These are phyloP conservation scores for Ashbya aceris DNA, from an alignment of 1,139 yeast species.

Conservation along the genomic window DNA sequence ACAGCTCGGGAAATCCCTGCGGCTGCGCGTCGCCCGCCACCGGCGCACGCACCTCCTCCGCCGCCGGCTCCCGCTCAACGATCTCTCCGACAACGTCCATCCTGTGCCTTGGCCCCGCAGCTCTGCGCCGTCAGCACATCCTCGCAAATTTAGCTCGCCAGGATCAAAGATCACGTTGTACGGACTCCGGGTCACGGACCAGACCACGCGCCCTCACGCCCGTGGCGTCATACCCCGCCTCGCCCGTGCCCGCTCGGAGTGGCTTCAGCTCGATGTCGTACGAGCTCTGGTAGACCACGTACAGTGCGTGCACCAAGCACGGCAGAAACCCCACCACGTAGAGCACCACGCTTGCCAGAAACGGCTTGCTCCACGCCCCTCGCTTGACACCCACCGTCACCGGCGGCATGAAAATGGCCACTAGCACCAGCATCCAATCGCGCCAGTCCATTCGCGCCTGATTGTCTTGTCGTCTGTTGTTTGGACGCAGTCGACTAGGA, in stretches of 20 bases:
- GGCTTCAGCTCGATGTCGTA: slow-evolving; percentile 10
- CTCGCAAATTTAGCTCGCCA: neutral
- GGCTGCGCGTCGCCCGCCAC: slow-evolving; percentile 6
- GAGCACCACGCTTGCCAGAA: slow-evolving; percentile 63
- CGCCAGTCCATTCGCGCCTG: slow-evolving; percentile 34
- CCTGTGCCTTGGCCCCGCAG: neutral
- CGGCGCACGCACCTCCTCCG: slow-evolving; percentile 28
- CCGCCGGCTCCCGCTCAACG: slow-evolving; percentile 50
- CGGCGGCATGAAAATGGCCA: slow-evolving; percentile 79
- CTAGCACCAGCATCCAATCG: slow-evolving; percentile 70
- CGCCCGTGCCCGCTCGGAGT: neutral
- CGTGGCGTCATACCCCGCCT: neutral
- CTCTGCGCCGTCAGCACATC: neutral
- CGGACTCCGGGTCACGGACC: neutral
- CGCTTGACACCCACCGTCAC: slow-evolving; percentile 71
- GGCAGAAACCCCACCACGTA: slow-evolving; percentile 77
- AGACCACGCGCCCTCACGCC: too few species aligned
- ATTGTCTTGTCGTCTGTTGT: slow-evolving; percentile 7
- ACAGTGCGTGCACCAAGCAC: slow-evolving; percentile 60
- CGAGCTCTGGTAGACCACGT: slow-evolving; percentile 31
- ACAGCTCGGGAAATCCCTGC: slow-evolving; percentile 38
- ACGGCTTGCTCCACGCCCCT: slow-evolving; percentile 47
- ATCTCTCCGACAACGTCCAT: slow-evolving; percentile 75
- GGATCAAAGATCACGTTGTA: neutral
- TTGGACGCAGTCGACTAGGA: neutral